Percentiles rank a stretch among this genome's conserved stretches.
Conservation (phyloP, 2,329 filamentous ascomycete species). For the Penicillium sp. region DNA sequence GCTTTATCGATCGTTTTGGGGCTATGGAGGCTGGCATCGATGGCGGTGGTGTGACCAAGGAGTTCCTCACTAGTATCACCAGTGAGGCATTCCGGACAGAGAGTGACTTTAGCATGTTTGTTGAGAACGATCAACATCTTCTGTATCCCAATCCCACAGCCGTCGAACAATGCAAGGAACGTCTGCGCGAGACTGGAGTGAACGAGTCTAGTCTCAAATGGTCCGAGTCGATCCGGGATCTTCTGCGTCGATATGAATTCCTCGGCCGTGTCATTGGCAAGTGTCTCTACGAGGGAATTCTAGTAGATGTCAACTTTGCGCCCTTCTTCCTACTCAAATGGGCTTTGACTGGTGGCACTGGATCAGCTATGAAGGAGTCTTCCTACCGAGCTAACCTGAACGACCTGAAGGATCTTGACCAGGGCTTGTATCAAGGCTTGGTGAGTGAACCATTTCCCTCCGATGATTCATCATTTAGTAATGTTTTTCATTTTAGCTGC, state of each 20-base stretch:
- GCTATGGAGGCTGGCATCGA: conserved; percentile 90
- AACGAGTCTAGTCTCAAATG: conserved; percentile 59
- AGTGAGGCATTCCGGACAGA: conserved; percentile 75
- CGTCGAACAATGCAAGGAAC: conserved; percentile 67
- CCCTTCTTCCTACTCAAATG: conserved; percentile 96
- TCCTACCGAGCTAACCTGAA: conserved; percentile 91
- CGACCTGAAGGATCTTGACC: conserved; percentile 88
- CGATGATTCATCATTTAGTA: neutral
- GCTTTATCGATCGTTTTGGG: conserved; percentile 89
- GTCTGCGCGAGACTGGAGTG: conserved; percentile 56
- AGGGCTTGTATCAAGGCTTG: conserved; percentile 85
- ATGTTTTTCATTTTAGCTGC: conserved; percentile 39
- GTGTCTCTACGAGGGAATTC: conserved; percentile 94
- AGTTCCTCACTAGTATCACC: conserved; percentile 88
- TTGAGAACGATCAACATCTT: conserved; percentile 80
- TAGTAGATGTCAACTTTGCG: conserved; percentile 90
- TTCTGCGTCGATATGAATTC: conserved; percentile 82
- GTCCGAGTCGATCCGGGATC: conserved; percentile 58
- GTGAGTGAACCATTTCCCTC: conserved; percentile 39
- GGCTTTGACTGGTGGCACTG: conserved; percentile 71
- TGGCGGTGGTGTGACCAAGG: conserved; percentile 94
- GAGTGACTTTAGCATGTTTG: conserved; percentile 66
- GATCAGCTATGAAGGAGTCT: conserved; percentile 65
- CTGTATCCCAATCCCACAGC: conserved; percentile 85
- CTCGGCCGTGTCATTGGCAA: conserved; percentile 91